Conservation (phyloP, 2,329 filamentous ascomycete genomes). For the Aureobasidium zeae region DNA sequence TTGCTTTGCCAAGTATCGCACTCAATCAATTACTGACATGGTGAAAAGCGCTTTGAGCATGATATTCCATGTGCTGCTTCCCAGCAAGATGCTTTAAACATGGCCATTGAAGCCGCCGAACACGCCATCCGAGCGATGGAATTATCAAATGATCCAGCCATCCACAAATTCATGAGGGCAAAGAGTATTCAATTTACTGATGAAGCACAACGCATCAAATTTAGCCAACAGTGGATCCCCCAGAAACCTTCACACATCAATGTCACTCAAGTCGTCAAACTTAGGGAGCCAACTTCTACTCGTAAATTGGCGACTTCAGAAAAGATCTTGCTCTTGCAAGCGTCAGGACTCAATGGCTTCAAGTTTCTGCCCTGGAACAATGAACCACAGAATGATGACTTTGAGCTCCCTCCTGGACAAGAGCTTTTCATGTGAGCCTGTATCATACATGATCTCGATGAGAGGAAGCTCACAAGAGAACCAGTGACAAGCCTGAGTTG, state of each 20-base stretch:
- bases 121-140: conserved; percentile 68
- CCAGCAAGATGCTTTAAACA: conserved; percentile 57
- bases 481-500: conserved; percentile 61
- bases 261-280: conserved; percentile 25
- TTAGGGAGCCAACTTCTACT: conserved; percentile 43
- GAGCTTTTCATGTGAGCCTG: conserved; percentile 53
- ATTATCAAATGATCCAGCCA: conserved; percentile 45
- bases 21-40: not conserved
- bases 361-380: conserved; percentile 78
- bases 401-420: conserved; percentile 44
- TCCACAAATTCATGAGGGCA: conserved; percentile 45
- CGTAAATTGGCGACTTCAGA: conserved; percentile 62
- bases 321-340: conserved; percentile 64
- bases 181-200: conserved; percentile 58
- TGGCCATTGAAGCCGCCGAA: conserved; percentile 70
- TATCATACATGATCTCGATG: not conserved
- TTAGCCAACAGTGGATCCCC: conserved; percentile 24
- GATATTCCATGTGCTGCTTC: conserved; percentile 32
- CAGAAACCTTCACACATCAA: not conserved
- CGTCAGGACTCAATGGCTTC: conserved; percentile 71
- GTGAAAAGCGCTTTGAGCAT: conserved; percentile 3
- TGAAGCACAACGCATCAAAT: conserved; percentile 68
- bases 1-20: not conserved
- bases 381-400: conserved; percentile 52
- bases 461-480: not conserved